phyloP scores from a whole-genome alignment of 169 alveolate species.

The Miamiensis avidus region DNA sequence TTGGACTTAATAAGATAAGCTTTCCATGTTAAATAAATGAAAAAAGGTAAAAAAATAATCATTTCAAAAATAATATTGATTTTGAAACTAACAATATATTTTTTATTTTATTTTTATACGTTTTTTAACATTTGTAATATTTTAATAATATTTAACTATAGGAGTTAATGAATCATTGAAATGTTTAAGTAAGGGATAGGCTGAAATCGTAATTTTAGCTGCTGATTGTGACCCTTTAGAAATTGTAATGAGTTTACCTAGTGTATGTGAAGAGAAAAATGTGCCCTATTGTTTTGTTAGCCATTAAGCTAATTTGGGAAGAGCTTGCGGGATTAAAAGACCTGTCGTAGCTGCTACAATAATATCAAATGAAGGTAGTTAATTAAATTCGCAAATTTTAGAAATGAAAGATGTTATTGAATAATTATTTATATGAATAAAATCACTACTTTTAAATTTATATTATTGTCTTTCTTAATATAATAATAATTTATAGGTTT shows the following conservation, averaged over 20 bases:
- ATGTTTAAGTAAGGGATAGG: conserved; percentile 97
- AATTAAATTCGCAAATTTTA: conserved; percentile 93
- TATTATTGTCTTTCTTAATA: no score
- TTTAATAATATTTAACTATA: conserved; percentile 34
- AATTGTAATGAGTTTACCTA: conserved; percentile 97
- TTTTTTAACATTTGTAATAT: no score
- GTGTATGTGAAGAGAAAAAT: conserved; percentile 99
- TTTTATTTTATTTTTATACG: no score
- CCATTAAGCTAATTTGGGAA: conserved; percentile 96
- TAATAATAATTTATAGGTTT: no score
- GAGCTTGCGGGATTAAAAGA: conserved; percentile 99
- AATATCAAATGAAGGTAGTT: conserved; percentile 94
- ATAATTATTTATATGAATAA: conserved; percentile 92
- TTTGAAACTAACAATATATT: no score
- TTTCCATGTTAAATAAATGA: conserved; percentile 92
- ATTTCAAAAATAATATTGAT: no score
- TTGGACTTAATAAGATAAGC: conserved; percentile 94
- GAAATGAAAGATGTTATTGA: conserved; percentile 97
- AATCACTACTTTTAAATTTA: no score
- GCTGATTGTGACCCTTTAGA: conserved; percentile 99
- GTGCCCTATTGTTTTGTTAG: conserved; percentile 98
- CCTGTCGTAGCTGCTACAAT: conserved; percentile 98
- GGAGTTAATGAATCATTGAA: conserved; percentile 95
- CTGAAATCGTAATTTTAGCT: conserved; percentile 97
- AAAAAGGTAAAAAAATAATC: conserved; percentile 51